Base-by-base conservation (phyloP, 257 asterid species). In the Agastache rugosa region DNA sequence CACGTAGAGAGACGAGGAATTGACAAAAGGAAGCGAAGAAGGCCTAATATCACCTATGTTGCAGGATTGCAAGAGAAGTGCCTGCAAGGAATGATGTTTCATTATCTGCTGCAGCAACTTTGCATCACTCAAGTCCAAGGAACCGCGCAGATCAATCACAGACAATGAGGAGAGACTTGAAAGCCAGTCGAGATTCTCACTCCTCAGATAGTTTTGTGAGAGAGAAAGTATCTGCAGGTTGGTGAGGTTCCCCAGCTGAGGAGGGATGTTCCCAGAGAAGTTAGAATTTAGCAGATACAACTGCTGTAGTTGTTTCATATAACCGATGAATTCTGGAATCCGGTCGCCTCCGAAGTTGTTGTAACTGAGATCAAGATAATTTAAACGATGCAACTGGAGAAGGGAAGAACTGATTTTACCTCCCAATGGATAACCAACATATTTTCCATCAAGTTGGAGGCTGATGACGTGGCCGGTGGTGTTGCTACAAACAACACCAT, bases 201-300 rank as follows among this genome's bases (percentile, higher is more conserved):
- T 19, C 54, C 6, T 11, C 3, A 77, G 5, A 10, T 5, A 1
- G 25, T 78, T 64, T 8, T 0, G 1, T 2, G 31, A 5, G 6
- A 72, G 78, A 56, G 35, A 14, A 16, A 78, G 78, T 15, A n/a
- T 15, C 31, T 47, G 25, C 7, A 78, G 27, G 54, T 63, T 77
- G 73, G 73, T 63, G 6, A 71, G 68, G 45, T 77, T 77, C 35
- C 56, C 81, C 9, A 82, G 11, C 39, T 58, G 68, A 19, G 67
- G 70, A 58, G 82, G 80, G 58, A 77, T 19, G 3, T 4, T 16
- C 6, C 85, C 85, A 12, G 17, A 6, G 9, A 76, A 71, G 8
- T 4, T n/a, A 0, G 55, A 78, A 0, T 0, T 0, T 0, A 0
- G 0, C 19, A 79, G 78, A 44, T 35, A 3, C 63, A 80, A 37